Evolutionary conservation across 2,329 filamentous ascomycete genomes (phyloP), one percentile per base, ranked within the genome.

Genomic region (Talaromyces albobiverticillius): DNA sequence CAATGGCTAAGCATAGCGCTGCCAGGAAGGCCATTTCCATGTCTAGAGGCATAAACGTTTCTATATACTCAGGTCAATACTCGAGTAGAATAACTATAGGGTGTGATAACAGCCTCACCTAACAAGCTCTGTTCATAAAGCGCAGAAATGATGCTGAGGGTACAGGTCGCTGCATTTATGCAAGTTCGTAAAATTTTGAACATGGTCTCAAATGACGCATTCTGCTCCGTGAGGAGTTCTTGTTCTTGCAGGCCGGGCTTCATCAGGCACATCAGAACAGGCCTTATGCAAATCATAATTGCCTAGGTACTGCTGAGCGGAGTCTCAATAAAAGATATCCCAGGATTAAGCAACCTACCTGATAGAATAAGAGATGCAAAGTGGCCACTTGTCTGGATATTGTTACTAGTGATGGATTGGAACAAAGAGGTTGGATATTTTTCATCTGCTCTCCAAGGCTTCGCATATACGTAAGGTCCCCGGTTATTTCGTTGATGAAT

Each of bases 371-470:
- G 16, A 55, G 53, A 45, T 55, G 38, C 22, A 55, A 43, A 8
- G 53, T 55, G 26, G 48, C 53, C 4, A 55, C 43, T 40, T 26
- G 31, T 40, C 53, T 49, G 36, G 53, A 55, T 11, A 52, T 52
- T 22, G 53, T 20, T 10, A 36, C 18, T 2, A 46, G n/a, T 13
- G 46, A 49, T 14, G 25, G 14, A 3, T 25, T 31, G 10, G 29
- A 23, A 51, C 53, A 55, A 18, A 55, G 47, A 6, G 41, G 20
- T n/a, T 46, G 26, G 16, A 43, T 45, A 14, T 29, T 46, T 10
- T 43, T 55, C 53, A 47, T 45, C 16, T 43, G 25, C 36, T 45
- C 23, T 18, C 23, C 53, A 25, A 52, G 36, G 8, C 36, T 36
- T 43, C 22, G 47, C 29, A 50, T 25, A 13, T 31, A 11, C n/a